Conservation (phyloP, 306 rosid genomes). For the Glycine latifolia region DNA sequence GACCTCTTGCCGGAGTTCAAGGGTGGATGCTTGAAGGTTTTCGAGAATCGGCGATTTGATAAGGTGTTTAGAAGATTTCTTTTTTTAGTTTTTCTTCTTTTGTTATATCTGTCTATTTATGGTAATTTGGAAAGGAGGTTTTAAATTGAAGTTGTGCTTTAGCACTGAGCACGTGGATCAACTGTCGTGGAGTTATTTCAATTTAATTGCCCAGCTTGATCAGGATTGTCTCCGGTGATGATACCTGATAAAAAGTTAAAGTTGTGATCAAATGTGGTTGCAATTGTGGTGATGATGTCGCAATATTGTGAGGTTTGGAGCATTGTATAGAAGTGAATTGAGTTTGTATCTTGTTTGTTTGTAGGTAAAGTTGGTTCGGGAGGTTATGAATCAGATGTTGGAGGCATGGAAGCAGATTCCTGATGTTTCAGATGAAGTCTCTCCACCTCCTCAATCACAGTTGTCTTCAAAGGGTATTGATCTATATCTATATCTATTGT, state of each 20-base stretch:
- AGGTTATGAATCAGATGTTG: conserved; percentile 74
- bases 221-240: too few relatives aligned
- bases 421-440: conserved; percentile 66
- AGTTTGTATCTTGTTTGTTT: conserved; percentile 6
- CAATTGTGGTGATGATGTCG: not conserved
- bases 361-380: conserved; percentile 81
- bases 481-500: not conserved
- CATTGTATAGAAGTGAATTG: not conserved
- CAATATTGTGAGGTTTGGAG: not conserved
- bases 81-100: not conserved
- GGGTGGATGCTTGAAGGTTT: conserved; percentile 57
- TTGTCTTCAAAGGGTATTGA: conserved; percentile 71
- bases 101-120: not conserved
- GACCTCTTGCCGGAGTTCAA: conserved; percentile 65
- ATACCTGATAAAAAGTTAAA: too few relatives aligned
- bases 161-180: not conserved
- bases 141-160: not conserved
- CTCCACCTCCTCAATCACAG: conserved; percentile 65
- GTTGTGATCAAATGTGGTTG: not conserved
- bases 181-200: too few relatives aligned
- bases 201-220: too few relatives aligned
- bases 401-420: conserved; percentile 85
- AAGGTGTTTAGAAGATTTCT: conserved; percentile 50
- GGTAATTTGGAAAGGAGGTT: not conserved
- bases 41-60: conserved; percentile 77